Base-by-base conservation (phyloP, 176 grass and related monocot species). In the Triticum turgidum region DNA sequence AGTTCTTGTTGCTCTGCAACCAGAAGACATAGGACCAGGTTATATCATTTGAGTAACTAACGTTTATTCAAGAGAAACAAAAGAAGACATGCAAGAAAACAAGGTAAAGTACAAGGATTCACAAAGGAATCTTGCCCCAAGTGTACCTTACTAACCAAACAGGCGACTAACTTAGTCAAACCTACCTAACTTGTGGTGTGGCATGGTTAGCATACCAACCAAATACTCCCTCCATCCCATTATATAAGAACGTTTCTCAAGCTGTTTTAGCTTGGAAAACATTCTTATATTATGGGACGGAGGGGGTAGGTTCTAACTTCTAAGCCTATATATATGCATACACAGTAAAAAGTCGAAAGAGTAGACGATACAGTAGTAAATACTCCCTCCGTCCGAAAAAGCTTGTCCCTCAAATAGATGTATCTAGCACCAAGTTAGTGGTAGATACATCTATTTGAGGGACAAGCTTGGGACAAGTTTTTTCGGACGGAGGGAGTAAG, bases 1-100 rank as follows among this genome's bases (percentile, higher is more conserved):
- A 88, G 92, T 58, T 92, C 88, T 86, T 93, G 84, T 89, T 99
- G 90, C 77, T 94, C 97, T 99, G 69, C 47, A 73, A 84, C 39
- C 75, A 76, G 20, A 87, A 82, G 22, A 74, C 12, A 73, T 47
- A 83, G 39, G 44, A 21, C 41, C 49, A 82, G 25, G 66, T 42
- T 65, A 71, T 70, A 65, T 69, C 56, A 76, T 25, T 69, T 54
- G 5, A 75, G 67, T 82, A 83, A 79, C 27, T 80, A 83, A 76
- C 7, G 30, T 34, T 34, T 37, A 77, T 86, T 21, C n/a, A 86
- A 73, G 32, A 83, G 77, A 84, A 83, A 52, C 45, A 64, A 12
- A 6, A 14, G n/a, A 83, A 68, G 17, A 34, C 24, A 63, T 13
- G 49, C 56, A 75, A 21, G 15, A 79, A 85, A 82, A 82, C 9